Evolutionary conservation across 2,329 filamentous ascomycete genomes (phyloP).

Genomic region (Penicillium polonicum): DNA sequence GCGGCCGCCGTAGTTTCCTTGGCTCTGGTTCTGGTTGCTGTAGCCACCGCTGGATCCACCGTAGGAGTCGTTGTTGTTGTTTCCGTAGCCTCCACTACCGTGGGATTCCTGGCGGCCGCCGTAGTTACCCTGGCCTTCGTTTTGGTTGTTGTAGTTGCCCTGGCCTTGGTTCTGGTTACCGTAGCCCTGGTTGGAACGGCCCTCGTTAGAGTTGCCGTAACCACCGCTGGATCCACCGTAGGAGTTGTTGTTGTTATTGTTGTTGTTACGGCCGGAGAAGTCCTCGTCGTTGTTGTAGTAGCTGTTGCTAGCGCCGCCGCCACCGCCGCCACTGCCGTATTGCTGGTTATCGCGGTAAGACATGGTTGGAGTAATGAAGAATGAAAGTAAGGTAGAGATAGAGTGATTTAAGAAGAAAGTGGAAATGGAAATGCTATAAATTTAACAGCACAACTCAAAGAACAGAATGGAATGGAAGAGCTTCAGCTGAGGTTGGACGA

Average conservation of each 20-base stretch:
- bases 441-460: background rate
- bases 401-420: background rate
- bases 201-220: conserved; percentile 8
- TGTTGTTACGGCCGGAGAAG: conserved; percentile 15
- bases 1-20: too few relatives aligned
- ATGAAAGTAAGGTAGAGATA: background rate
- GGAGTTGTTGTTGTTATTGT: conserved; percentile 11
- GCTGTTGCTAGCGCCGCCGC: conserved; percentile 19
- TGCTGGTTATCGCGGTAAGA: conserved; percentile 15
- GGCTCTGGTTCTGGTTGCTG: too few relatives aligned
- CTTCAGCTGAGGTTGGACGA: conserved; percentile 3
- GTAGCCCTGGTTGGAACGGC: background rate
- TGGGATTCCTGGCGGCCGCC: background rate
- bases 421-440: background rate
- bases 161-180: background rate
- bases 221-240: background rate
- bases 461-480: conserved; percentile 9
- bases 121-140: conserved; percentile 7
- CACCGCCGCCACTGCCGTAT: conserved; percentile 25
- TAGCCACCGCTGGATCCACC: too few relatives aligned
- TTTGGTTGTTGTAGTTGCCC: conserved; percentile 6
- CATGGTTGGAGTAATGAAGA: conserved; percentile 15
- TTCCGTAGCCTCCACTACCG: background rate
- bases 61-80: background rate
- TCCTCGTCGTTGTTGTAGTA: conserved; percentile 28